Base-by-base conservation (phyloP, 1,139 yeast species). In the Debaryomyces singareniensis region DNA sequence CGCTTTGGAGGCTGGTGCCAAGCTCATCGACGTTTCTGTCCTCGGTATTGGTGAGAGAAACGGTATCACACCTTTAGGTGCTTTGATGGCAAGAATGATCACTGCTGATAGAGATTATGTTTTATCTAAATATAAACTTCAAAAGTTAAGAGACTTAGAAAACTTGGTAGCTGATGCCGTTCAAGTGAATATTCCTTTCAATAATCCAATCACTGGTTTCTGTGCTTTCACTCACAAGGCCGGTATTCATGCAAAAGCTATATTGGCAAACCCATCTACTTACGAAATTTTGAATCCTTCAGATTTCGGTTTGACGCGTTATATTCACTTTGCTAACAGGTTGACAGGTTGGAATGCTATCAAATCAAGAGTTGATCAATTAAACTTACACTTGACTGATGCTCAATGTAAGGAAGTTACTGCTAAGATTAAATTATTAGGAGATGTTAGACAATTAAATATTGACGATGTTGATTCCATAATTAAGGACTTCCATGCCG, bases 191-290 rank as follows among this genome's bases (percentile, higher is more conserved):
- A 78, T 91, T 53, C 98, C 98, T 38, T 91, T 91, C 73, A 91
- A 91, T 75, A 91, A 91, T 69, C 97, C 97, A 47, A 87, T 91
- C 58, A 91, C 98, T 29, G 98, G 98, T 33, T 91, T 91, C 80
- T 91, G 97, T 71, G 98, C 98, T 32, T 91, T 91, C 68, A 91
- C 98, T 34, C 98, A 91, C 72, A 91, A 91, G 74, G 98, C 98
- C 34, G 98, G 98, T 68, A 89, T 91, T 53, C 98, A 91, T 58
- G 97, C 98, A 51, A 91, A 91, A 74, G 97, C 97, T 36, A 91
- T 91, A 49, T 76, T 91, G 48, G 98, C 98, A 39, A 91, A 91
- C 67, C 98, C 98, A 42, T 86, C 96, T 25, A 91, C 97, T 23
- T 91, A 91, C 59, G 98, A 91, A 70, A 91, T 91, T 50, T 75